Conservation (phyloP, 306 rosid genomes). For the Sicyos baderoa region DNA sequence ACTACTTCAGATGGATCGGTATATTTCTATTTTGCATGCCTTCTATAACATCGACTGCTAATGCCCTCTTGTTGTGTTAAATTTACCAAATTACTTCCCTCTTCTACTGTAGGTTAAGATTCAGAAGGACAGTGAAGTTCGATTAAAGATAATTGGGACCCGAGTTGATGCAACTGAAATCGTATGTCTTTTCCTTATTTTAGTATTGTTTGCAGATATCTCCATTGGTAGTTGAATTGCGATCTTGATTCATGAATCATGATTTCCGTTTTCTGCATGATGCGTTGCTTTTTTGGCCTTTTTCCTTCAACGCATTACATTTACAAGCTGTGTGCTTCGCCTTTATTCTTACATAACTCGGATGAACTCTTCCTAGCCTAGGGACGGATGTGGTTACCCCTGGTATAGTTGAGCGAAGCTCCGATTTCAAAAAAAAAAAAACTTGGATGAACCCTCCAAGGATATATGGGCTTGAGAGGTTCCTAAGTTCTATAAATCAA, state of each 20-base stretch:
- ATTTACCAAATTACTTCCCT: conserved; percentile 17
- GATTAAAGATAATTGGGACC: conserved; percentile 90
- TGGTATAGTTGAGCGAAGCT: too few relatives aligned
- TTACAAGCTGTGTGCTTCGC: too few relatives aligned
- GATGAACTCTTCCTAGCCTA: too few relatives aligned
- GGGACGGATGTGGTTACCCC: too few relatives aligned
- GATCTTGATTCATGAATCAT: not conserved
- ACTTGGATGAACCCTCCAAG: not conserved
- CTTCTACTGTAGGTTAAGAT: conserved; percentile 69
- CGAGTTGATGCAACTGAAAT: conserved; percentile 97
- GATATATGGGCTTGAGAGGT: not conserved
- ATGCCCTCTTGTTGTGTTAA: not conserved
- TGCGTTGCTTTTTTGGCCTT: not conserved
- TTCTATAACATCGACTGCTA: not conserved
- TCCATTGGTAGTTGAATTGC: not conserved
- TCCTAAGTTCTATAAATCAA: not conserved
- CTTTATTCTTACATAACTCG: too few relatives aligned
- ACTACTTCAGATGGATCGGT: conserved; percentile 98
- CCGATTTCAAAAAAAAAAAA: too few relatives aligned
- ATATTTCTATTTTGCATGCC: conserved; percentile 20
- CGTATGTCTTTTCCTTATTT: conserved; percentile 23
- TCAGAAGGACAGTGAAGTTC: conserved; percentile 95
- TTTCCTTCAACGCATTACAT: not conserved
- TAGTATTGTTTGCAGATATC: not conserved
- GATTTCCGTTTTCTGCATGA: not conserved